Conservation (phyloP, 176 grass and related monocot genomes). For the Ampelocalamus luodianensis region DNA sequence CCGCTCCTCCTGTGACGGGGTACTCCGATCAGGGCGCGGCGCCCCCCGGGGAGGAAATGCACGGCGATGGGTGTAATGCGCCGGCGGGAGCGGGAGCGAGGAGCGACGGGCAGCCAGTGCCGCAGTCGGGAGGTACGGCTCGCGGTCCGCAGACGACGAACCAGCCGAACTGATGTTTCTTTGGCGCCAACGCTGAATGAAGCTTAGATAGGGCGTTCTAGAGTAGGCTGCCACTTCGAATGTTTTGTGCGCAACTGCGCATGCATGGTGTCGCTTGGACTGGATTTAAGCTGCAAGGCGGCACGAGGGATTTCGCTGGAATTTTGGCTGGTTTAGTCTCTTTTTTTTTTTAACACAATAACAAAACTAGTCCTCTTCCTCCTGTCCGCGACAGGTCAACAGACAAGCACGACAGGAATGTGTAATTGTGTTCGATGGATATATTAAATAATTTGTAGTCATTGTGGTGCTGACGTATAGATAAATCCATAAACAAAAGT, state of each 20-base stretch:
- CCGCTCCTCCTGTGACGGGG: neutral
- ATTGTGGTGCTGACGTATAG: no score
- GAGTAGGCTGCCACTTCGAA: neutral
- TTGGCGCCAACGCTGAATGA: conserved; percentile 14
- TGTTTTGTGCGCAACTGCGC: neutral
- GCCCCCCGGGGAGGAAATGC: neutral
- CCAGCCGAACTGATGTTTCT: neutral
- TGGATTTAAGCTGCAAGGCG: neutral
- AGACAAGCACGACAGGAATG: no score
- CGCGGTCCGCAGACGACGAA: neutral
- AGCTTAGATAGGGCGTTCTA: neutral
- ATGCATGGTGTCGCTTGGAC: neutral
- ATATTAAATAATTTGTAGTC: no score
- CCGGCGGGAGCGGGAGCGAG: conserved; percentile 1
- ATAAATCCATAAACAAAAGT: no score
- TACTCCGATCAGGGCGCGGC: neutral
- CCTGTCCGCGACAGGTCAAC: no score
- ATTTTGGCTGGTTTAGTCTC: no score
- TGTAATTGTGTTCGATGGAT: neutral
- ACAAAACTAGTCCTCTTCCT: no score
- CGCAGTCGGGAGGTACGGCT: neutral
- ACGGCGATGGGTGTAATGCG: neutral
- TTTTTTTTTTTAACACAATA: no score
- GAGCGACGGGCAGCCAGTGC: neutral
- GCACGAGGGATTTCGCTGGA: neutral